phyloP scores from a whole-genome alignment of 352 stramenopile species.

The Phytopythium ostracodes region DNA sequence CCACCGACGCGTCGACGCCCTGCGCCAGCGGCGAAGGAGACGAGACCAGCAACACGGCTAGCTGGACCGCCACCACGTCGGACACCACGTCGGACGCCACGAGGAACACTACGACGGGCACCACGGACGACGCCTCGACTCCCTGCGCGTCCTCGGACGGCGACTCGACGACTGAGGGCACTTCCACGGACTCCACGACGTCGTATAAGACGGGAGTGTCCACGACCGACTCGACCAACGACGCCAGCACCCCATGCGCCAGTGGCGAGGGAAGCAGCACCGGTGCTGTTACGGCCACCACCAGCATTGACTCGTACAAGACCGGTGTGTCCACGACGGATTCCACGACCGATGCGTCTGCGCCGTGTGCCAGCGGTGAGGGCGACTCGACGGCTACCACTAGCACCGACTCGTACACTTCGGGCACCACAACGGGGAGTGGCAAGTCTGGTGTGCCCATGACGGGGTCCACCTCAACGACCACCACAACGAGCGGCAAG shows the following conservation, averaged over 20 bases:
- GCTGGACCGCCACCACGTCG: background rate
- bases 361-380: constrained; percentile 1
- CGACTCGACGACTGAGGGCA: too few species aligned
- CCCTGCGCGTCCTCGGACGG: background rate
- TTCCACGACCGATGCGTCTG: too few species aligned
- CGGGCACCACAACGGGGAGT: background rate
- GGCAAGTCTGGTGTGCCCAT: background rate
- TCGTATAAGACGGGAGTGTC: background rate
- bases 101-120: background rate
- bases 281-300: too few species aligned
- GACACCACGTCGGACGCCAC: background rate
- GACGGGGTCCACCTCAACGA: background rate
- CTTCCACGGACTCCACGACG: background rate
- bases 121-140: constrained; percentile 5
- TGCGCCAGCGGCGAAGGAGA: background rate
- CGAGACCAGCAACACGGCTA: background rate
- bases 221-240: too few species aligned
- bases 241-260: background rate
- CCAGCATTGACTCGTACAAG: background rate
- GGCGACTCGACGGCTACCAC: background rate
- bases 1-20: background rate
- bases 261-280: background rate
- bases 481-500: constrained; percentile 2
- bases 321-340: too few species aligned
- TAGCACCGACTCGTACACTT: constrained; percentile 4